Evolutionary conservation across 2,329 filamentous ascomycete genomes (phyloP).

Genomic region (Trichoderma gracile): DNA sequence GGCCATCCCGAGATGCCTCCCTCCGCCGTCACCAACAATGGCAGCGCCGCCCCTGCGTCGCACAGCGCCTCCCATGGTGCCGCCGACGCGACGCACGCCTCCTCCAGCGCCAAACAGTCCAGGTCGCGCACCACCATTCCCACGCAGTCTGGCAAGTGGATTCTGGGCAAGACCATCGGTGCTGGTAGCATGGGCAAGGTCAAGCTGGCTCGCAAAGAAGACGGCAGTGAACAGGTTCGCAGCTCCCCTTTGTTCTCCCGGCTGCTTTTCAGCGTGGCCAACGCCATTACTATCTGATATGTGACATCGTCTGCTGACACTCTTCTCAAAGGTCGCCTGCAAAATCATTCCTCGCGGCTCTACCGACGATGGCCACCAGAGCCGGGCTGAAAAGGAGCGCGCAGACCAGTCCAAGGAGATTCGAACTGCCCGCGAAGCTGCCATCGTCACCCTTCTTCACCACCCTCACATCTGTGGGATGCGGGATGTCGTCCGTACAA

Average conservation of each 20-base stretch:
- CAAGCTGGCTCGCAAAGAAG: constrained; percentile 87
- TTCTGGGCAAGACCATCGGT: constrained; percentile 93
- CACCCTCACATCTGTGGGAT: constrained; percentile 96
- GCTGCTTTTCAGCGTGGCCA: constrained; percentile 10
- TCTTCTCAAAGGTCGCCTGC: constrained; percentile 71
- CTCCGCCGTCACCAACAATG: constrained; percentile 55
- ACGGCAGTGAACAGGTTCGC: constrained; percentile 84
- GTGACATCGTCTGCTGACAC: constrained; percentile 1
- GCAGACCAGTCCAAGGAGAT: constrained; percentile 97
- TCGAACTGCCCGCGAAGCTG: constrained; percentile 89
- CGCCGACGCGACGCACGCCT: constrained; percentile 40
- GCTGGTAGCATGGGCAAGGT: constrained; percentile 99
- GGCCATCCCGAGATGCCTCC: constrained; percentile 51
- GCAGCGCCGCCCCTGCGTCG: constrained; percentile 53
- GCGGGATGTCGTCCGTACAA: constrained; percentile 91
- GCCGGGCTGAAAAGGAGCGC: constrained; percentile 73
- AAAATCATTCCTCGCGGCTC: constrained; percentile 95
- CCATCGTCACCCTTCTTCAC: constrained; percentile 90
- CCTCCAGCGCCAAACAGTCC: constrained; percentile 51
- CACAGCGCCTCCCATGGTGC: constrained; percentile 43
- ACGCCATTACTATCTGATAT: neutral
- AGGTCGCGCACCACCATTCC: constrained; percentile 79
- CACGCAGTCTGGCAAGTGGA: constrained; percentile 88
- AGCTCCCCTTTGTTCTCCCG: neutral
- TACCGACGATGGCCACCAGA: constrained; percentile 78